Evolutionary conservation across 2,329 filamentous ascomycete genomes (phyloP), one percentile per base, ranked within the genome.

Genomic region (Colletotrichum ledebouriae): DNA sequence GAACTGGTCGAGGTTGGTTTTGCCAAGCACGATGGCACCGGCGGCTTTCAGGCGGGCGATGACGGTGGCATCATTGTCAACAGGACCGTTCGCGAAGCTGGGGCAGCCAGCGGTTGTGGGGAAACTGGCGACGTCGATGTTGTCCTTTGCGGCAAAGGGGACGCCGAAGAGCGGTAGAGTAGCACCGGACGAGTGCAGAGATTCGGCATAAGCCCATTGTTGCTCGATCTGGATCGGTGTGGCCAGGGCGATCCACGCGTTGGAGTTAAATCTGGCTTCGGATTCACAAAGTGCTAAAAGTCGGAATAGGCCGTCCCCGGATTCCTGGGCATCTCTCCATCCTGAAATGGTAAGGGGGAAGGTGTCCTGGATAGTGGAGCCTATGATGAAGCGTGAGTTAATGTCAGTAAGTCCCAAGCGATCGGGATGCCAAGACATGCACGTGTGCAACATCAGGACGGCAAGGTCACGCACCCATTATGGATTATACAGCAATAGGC

Each of bases 1-100:
- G 6, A 90, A 83, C 72, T 90, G 88, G 69, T 90, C 88, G 58
- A 90, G 79, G 71, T 86, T 87, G 4, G 84, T 83, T 72, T 90
- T 90, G 9, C 88, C 88, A 34, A 90, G 78, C 37, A 87, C 81
- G 2, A 90, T 77, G 1, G 85, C 88, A 0, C 87, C 88, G 7
- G 85, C 82, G 0, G 80, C 78, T 22, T 86, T 80, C 15, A 89
- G 76, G 25, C 78, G 82, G 6, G 83, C 76, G 9, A 88, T 81
- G 2, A 87, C 83, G 1, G 79, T 76, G 0, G 86, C 82, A 42
- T 84, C 85, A 6, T 78, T 74, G 17, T 76, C 78, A 77, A 74
- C 79, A 1, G 86, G 83, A 1, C 77, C 75, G 59, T 83, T 84
- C 11, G 79, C 76, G 39, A 86, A 83, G 11, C 79, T 77, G 25